A percentile compares a stretch with the other conserved stretches of the same genome.
Evolutionary conservation across 2,329 filamentous ascomycete species (phyloP).

Genomic region (Stagonosporopsis tanaceti): DNA sequence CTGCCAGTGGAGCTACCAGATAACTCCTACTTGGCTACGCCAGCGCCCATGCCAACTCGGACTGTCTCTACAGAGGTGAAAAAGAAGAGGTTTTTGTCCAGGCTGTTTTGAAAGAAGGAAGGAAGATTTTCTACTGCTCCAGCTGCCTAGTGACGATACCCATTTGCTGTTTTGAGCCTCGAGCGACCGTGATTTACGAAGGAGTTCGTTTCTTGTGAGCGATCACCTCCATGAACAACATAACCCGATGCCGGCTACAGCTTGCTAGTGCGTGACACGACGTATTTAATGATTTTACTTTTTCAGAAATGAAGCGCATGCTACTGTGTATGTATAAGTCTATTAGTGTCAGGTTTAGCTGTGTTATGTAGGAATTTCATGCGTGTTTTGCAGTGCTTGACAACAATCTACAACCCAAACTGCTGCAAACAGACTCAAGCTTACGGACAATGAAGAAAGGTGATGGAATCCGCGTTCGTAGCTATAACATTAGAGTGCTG

Average conservation of each 20-base stretch:
- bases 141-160: slow-evolving; percentile 11
- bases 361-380: no score
- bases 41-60: slow-evolving; percentile 21
- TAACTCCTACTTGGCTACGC: slow-evolving; percentile 17
- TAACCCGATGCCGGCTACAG: no score
- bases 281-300: no score
- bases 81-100: slow-evolving; percentile 33
- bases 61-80: slow-evolving; percentile 33
- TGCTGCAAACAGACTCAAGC: no score
- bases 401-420: no score
- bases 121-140: neutral
- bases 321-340: no score
- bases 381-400: no score
- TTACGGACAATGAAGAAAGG: neutral
- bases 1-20: slow-evolving; percentile 32
- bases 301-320: no score
- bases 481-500: neutral
- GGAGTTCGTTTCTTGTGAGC: no score
- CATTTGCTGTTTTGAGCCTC: neutral
- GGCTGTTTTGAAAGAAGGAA: slow-evolving; percentile 25
- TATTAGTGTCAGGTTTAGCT: no score
- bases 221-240: no score
- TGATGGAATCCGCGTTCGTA: neutral
- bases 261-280: no score
- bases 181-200: neutral